These are phyloP conservation scores for Xerocomus brunneocitrinus DNA, from an alignment of 768 basidiomycete genomes.

Conservation along the genomic window DNA sequence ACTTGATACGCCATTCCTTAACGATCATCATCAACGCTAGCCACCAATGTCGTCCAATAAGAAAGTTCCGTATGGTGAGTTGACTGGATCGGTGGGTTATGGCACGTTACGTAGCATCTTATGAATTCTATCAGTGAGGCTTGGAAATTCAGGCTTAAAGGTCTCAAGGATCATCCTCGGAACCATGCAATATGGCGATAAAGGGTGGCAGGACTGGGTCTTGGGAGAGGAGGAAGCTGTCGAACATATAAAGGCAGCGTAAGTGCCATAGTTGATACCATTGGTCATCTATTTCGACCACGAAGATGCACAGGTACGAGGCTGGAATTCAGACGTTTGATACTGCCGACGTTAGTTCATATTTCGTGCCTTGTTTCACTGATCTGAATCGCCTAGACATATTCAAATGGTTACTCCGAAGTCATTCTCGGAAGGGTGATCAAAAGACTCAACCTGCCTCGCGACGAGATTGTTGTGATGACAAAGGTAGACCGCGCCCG, in stretches of 20 bases:
- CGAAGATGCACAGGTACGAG: conserved; percentile 25
- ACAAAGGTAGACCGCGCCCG: conserved; percentile 48
- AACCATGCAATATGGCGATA: conserved; percentile 41
- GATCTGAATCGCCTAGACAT: conserved; percentile 37
- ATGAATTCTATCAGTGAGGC: conserved; percentile 28
- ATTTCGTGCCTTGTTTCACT: neutral
- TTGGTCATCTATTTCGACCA: neutral
- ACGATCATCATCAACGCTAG: neutral
- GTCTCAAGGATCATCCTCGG: conserved; percentile 50
- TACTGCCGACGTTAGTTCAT: conserved; percentile 28
- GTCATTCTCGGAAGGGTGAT: conserved; percentile 67
- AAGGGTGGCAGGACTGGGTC: conserved; percentile 54
- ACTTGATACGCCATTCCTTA: neutral
- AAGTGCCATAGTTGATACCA: conserved; percentile 7
- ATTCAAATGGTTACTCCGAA: conserved; percentile 65
- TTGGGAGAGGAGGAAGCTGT: conserved; percentile 42
- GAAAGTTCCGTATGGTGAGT: conserved; percentile 33
- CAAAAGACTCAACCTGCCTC: conserved; percentile 60
- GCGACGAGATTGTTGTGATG: conserved; percentile 72
- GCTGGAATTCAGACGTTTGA: conserved; percentile 35
- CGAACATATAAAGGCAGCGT: conserved; percentile 47
- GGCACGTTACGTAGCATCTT: neutral
- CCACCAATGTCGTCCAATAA: conserved; percentile 19
- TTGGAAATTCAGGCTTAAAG: conserved; percentile 47
- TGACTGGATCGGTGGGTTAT: neutral